Evolutionary conservation across 495 filamentous ascomycete genomes (phyloP).

Genomic region (Lasiosphaeriaceae sp.): DNA sequence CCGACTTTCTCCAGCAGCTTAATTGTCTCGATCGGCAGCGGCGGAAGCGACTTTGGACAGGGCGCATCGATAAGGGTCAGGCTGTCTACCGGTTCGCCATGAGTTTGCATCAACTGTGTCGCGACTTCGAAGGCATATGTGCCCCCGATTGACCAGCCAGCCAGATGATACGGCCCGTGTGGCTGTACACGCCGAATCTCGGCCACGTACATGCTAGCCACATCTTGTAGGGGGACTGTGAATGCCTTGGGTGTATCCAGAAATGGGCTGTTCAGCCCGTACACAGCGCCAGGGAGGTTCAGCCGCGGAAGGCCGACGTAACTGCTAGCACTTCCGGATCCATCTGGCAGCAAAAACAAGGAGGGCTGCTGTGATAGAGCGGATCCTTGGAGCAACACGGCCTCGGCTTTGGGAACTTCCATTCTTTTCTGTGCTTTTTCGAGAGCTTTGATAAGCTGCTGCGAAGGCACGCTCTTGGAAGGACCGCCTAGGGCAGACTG

Average conservation of each 20-base stretch:
- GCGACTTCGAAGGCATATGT: slow-evolving; percentile 69
- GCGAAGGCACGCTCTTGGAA: slow-evolving; percentile 21
- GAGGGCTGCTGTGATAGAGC: slow-evolving; percentile 34
- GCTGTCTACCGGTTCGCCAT: slow-evolving; percentile 57
- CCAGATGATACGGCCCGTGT: slow-evolving; percentile 55
- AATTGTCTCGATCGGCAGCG: slow-evolving; percentile 60
- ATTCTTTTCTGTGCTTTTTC: slow-evolving; percentile 1
- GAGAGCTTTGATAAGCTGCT: slow-evolving; percentile 11
- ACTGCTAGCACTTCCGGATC: slow-evolving; percentile 54
- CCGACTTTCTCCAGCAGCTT: slow-evolving; percentile 62
- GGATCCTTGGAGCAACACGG: slow-evolving; percentile 55
- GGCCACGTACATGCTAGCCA: slow-evolving; percentile 36
- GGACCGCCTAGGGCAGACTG: slow-evolving; percentile 15
- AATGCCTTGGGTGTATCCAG: slow-evolving; percentile 35
- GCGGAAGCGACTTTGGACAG: slow-evolving; percentile 60
- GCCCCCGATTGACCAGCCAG: slow-evolving; percentile 74
- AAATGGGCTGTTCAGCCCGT: slow-evolving; percentile 54
- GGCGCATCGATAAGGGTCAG: slow-evolving; percentile 65
- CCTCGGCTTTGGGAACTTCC: slow-evolving; percentile 48
- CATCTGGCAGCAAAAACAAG: slow-evolving; percentile 63
- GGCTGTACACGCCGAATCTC: slow-evolving; percentile 52
- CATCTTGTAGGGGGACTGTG: slow-evolving; percentile 33
- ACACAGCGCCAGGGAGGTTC: slow-evolving; percentile 30
- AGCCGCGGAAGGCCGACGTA: slow-evolving; percentile 41
- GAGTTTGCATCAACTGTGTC: slow-evolving; percentile 51